Percentiles rank a stretch among this genome's conserved stretches.
Evolutionary conservation across 345 rosid genomes (phyloP).

Genomic region (Salix dunnii): DNA sequence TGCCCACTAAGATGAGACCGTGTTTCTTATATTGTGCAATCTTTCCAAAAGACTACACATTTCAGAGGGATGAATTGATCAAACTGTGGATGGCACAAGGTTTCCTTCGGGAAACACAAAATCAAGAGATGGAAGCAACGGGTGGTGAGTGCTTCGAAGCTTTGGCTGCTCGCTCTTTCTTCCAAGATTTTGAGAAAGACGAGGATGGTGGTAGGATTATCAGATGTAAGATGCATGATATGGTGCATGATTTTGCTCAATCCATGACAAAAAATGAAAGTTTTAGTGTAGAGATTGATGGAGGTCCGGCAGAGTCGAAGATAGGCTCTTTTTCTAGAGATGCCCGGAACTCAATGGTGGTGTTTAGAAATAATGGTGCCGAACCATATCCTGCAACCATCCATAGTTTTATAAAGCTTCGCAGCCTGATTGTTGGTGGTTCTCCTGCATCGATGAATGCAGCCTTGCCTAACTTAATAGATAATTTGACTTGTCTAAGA

Average conservation of each 20-base stretch:
- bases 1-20: neutral
- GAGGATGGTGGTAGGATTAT: neutral
- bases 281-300: neutral
- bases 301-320: too few relatives aligned
- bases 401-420: too few relatives aligned
- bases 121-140: neutral
- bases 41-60: neutral
- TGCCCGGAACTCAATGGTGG: too few relatives aligned
- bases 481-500: too few relatives aligned
- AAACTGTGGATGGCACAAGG: conserved; percentile 21
- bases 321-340: too few relatives aligned
- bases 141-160: neutral
- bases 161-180: neutral
- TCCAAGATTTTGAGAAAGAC: neutral
- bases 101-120: neutral
- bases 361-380: too few relatives aligned
- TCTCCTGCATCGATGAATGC: too few relatives aligned
- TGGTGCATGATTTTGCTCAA: conserved; percentile 7
- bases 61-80: neutral
- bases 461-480: too few relatives aligned
- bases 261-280: neutral
- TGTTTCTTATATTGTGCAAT: conserved; percentile 6
- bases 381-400: too few relatives aligned
- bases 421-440: too few relatives aligned
- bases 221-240: neutral